Evolutionary conservation across 2,329 filamentous ascomycete species (phyloP).

Genomic region (Emericellopsis atlantica): DNA sequence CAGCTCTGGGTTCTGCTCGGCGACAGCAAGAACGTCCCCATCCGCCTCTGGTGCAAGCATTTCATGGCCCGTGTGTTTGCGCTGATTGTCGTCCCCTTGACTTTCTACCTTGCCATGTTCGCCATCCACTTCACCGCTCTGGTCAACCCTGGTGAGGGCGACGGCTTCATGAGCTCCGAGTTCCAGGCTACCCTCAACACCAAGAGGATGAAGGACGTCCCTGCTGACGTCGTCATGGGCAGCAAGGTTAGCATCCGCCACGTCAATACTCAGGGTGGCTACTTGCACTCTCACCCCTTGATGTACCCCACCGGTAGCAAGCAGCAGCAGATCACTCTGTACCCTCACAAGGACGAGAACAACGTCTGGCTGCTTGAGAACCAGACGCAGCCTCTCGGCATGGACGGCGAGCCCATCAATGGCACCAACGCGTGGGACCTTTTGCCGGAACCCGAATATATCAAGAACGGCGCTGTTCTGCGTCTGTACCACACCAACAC

Average conservation of each 20-base stretch:
- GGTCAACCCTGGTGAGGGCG: slow-evolving; percentile 88
- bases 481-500: slow-evolving; percentile 76
- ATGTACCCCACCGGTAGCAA: slow-evolving; percentile 98
- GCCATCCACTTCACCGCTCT: slow-evolving; percentile 91
- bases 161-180: slow-evolving; percentile 99
- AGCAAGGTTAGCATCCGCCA: slow-evolving; percentile 80
- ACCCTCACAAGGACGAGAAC: slow-evolving; percentile 98
- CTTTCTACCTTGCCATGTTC: slow-evolving; percentile 96
- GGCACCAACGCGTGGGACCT: slow-evolving; percentile 78
- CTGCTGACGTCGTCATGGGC: slow-evolving; percentile 82
- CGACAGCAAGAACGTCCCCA: slow-evolving; percentile 73
- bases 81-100: slow-evolving; percentile 74
- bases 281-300: slow-evolving; percentile 88
- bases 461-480: slow-evolving; percentile 71
- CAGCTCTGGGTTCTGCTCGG: slow-evolving; percentile 94
- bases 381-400: slow-evolving; percentile 77
- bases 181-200: slow-evolving; percentile 96
- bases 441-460: slow-evolving; percentile 48
- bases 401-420: slow-evolving; percentile 63
- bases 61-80: slow-evolving; percentile 85
- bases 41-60: slow-evolving; percentile 86
- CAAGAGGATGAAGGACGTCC: slow-evolving; percentile 91
- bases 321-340: slow-evolving; percentile 96
- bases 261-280: slow-evolving; percentile 94
- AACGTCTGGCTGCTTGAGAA: slow-evolving; percentile 93